Percentiles rank a stretch among this genome's conserved stretches.
These are phyloP conservation scores for Lasiosphaeria hispida DNA, from an alignment of 495 filamentous ascomycete species.

Conservation along the genomic window DNA sequence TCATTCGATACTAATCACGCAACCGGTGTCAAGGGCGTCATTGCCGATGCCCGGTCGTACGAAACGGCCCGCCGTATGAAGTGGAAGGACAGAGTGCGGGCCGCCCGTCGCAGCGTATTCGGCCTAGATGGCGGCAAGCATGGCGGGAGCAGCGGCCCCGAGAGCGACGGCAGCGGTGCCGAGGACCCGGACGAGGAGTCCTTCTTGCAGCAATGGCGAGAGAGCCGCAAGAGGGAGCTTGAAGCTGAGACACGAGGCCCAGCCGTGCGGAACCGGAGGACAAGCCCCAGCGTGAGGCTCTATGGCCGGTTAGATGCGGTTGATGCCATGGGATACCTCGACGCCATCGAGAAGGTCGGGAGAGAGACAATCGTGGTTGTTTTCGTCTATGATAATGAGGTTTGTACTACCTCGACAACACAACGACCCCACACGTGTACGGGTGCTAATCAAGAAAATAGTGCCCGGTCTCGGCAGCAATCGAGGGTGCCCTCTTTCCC, in stretches of 20 bases:
- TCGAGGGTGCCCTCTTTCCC: conserved; percentile 71
- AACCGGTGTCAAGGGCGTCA: conserved; percentile 98
- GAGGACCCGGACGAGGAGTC: conserved; percentile 64
- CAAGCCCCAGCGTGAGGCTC: conserved; percentile 67
- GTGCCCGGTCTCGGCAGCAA: conserved; percentile 69
- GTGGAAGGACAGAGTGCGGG: conserved; percentile 47
- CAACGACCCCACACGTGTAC: not conserved
- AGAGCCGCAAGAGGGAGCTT: conserved; percentile 73
- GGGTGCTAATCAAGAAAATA: conserved; percentile 38
- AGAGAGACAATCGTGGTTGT: conserved; percentile 88
- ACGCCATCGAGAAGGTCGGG: conserved; percentile 87
- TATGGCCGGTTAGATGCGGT: conserved; percentile 80
- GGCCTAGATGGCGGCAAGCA: conserved; percentile 32
- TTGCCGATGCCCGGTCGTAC: conserved; percentile 89
- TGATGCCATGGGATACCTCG: conserved; percentile 86
- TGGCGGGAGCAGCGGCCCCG: conserved; percentile 49
- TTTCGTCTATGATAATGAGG: conserved; percentile 87
- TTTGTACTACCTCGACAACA: conserved; percentile 42
- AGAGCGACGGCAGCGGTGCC: conserved; percentile 45
- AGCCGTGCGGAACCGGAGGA: conserved; percentile 53
- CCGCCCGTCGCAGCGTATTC: conserved; percentile 47
- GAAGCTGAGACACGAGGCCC: conserved; percentile 47
- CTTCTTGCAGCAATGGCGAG: conserved; percentile 81
- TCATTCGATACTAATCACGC: conserved; percentile 69
- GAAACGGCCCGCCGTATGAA: conserved; percentile 74